Evolutionary conservation across 2,329 filamentous ascomycete genomes (phyloP), one percentile per base, ranked within the genome.

Genomic region (Fusarium verrucosum): DNA sequence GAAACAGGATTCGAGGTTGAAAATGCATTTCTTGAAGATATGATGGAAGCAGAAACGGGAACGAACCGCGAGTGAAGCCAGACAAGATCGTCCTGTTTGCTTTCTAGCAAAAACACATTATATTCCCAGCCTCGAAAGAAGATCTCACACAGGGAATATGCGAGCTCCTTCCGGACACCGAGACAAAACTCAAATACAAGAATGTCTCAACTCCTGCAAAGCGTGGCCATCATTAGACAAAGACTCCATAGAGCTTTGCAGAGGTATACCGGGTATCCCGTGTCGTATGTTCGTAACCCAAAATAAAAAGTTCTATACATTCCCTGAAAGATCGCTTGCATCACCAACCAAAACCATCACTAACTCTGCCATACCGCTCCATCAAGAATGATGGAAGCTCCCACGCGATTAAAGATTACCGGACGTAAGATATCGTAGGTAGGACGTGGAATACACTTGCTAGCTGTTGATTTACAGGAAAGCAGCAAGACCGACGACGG

Each of bases 401-500:
- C 74, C 74, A 76, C 74, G 70, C 44, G 44, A 76, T 77, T 75
- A 59, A 70, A 72, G 75, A 77, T 78, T 77, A 79, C 74, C 73
- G 73, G 73, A 77, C 75, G 76, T 74, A 76, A 68, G 70, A 77
- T 75, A 76, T 76, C 77, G 75, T 77, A 76, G 75, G 74, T 73
- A 72, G 72, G 73, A 74, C 71, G 73, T 76, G 74, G 69, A 71
- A 69, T 70, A 77, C 69, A 69, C 70, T 73, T 70, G 70, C 73
- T 66, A 71, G 71, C 67, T 67, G 68, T 70, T 74, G 75, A 80
- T 82, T 84, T 87, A 87, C 80, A 87, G 81, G 73, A 84, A 79
- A 75, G 84, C 85, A 73, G 83, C 85, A 62, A 88, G 75, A 73
- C 83, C 87, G 75, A 88, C 79, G 69, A 87, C 75, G 81, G 83